A percentile compares a stretch with the other conserved stretches of the same genome.
Evolutionary conservation across 2,329 filamentous ascomycete genomes (phyloP).

Genomic region (Fusarium agapanthi): DNA sequence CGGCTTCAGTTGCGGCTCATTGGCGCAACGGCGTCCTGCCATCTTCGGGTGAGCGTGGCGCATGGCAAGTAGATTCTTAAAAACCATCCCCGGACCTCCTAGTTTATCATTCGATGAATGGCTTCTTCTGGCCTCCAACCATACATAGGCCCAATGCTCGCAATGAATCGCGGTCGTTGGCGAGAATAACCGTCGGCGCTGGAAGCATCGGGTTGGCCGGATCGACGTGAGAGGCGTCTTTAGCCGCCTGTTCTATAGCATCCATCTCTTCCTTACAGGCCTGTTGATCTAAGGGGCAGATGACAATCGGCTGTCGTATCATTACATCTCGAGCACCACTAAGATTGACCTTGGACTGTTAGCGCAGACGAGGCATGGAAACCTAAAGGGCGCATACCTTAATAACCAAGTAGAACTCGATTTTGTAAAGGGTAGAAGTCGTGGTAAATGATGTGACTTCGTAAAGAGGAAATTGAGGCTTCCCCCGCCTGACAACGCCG

Average conservation of each 20-base stretch:
- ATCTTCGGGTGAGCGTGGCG: conserved; percentile 17
- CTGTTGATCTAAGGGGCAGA: conserved; percentile 94
- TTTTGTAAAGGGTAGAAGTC: conserved; percentile 93
- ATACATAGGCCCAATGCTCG: conserved; percentile 70
- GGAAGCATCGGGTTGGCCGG: conserved; percentile 93
- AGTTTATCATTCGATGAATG: conserved; percentile 65
- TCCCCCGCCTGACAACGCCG: conserved; percentile 85
- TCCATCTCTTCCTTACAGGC: conserved; percentile 99
- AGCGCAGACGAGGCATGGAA: conserved; percentile 23
- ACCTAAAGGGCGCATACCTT: conserved; percentile 68
- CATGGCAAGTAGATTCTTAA: conserved; percentile 16
- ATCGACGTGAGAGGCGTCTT: conserved; percentile 88
- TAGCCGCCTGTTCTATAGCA: conserved; percentile 93
- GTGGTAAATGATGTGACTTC: conserved; percentile 92
- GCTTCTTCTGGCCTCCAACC: conserved; percentile 71
- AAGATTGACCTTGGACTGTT: conserved; percentile 75
- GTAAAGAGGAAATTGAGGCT: conserved; percentile 88
- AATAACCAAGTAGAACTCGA: conserved; percentile 94
- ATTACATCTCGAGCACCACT: conserved; percentile 88
- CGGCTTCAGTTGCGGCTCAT: conserved; percentile 24
- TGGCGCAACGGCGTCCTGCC: conserved; percentile 16
- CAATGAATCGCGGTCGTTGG: conserved; percentile 74
- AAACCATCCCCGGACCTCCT: conserved; percentile 14
- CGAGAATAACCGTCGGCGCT: conserved; percentile 80
- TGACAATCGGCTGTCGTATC: conserved; percentile 91